Base-by-base conservation (phyloP, 306 rosid species). In the Quercus parvula region DNA sequence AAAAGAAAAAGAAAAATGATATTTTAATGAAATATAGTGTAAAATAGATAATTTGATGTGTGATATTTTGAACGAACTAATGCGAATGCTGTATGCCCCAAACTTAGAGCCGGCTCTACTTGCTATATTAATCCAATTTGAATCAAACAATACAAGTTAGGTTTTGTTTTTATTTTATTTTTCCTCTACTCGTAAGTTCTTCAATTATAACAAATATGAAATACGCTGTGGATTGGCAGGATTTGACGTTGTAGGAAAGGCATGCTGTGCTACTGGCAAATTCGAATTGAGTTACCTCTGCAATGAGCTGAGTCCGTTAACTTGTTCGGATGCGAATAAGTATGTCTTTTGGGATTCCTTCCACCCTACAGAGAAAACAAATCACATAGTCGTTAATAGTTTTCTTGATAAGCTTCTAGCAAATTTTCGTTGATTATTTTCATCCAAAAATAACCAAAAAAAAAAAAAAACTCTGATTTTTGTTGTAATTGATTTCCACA, bases 261-360 rank as follows among this genome's bases (percentile, higher is more conserved):
- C 93, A n/a, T 94, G 98, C 58, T 94, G 98, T 44, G 88, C 90
- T 0, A 91, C 94, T 11, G 98, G 98, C 71, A 87, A 90, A 85
- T 92, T 81, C 9, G 98, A 94, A 82, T 89, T 94, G 97, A 90
- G 97, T 64, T 94, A 92, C 75, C 86, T 95, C 22, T 94, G 97
- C 90, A 89, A 81, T 46, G 78, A 93, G 52, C 62, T 81, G 0
- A 79, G 15, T 33, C 87, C 89, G 77, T 86, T 80, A 76, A 94
- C 97, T 54, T 94, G 98, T 76, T 7, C 72, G 2, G 94, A 94
- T 86, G 97, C 97, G 12, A 81, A 75, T 51, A 91, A 94, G 78
- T 94, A 70, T 46, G 87, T 94, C 31, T 94, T 86, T 41, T 88
- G 92, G 92, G 92, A 88, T 63, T 85, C 90, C 46, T 88, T 88